Evolutionary conservation across 2,329 filamentous ascomycete genomes (phyloP).

Genomic region (Torrubiella hemipterigena): DNA sequence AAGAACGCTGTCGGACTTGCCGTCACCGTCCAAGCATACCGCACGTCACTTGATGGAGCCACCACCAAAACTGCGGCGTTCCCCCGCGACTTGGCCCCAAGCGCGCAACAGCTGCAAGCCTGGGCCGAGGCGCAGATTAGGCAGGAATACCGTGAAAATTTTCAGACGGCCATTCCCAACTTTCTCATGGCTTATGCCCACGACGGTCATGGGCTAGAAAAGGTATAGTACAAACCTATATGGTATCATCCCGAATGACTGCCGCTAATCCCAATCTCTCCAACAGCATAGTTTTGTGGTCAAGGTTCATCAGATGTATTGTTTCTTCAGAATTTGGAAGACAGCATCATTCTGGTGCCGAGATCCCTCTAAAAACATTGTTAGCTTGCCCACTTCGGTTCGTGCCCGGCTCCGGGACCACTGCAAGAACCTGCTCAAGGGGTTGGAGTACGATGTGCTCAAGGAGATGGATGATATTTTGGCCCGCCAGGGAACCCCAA

Average conservation of each 20-base stretch:
- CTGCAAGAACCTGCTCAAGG: slow-evolving; percentile 23
- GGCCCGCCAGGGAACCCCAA: slow-evolving; percentile 24
- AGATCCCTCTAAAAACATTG: slow-evolving; percentile 23
- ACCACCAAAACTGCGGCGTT: slow-evolving; percentile 23
- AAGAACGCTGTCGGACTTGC: slow-evolving; percentile 25
- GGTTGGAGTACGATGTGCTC: slow-evolving; percentile 25
- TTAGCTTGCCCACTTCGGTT: slow-evolving; percentile 24
- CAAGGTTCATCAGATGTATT: slow-evolving; percentile 33
- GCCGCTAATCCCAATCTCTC: too few species aligned
- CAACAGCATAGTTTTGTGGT: too few species aligned
- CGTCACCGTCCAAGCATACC: slow-evolving; percentile 25
- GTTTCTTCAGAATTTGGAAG: slow-evolving; percentile 38
- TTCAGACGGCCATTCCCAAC: slow-evolving; percentile 20
- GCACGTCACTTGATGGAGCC: slow-evolving; percentile 17
- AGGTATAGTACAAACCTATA: too few species aligned
- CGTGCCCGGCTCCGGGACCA: slow-evolving; percentile 27
- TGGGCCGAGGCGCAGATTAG: slow-evolving; percentile 27
- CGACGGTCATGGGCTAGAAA: slow-evolving; percentile 23
- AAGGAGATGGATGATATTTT: slow-evolving; percentile 26
- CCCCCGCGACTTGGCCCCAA: slow-evolving; percentile 23
- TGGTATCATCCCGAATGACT: too few species aligned
- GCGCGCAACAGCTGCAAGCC: slow-evolving; percentile 18
- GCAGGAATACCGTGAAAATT: slow-evolving; percentile 18
- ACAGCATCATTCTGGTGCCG: slow-evolving; percentile 28
- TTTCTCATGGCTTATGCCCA: slow-evolving; percentile 24